Base-by-base conservation (phyloP, 805 yeast species). In the Blastobotrys attinorum region DNA sequence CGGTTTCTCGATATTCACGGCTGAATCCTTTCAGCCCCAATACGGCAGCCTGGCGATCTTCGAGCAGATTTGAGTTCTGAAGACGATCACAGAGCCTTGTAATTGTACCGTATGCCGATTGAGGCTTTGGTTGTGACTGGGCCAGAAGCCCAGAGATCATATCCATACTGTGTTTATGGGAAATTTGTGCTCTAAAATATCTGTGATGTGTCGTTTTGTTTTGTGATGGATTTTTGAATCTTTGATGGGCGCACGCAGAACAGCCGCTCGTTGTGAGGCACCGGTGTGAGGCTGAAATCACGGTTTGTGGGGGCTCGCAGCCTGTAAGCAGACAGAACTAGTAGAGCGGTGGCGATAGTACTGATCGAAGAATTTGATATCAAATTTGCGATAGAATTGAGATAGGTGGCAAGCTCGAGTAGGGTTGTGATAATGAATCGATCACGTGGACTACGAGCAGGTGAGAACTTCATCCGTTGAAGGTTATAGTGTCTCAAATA, bases 1-100 rank as follows among this genome's bases (percentile, higher is more conserved):
- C 97, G 2, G 81, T 70, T 62, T 92, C 99, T 48, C 98, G 69
- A 60, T 82, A 87, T 54, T 87, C 86, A 44, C 97, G 72, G 47
- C 94, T 78, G 60, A 87, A 88, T 34, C 94, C 84, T 58, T 90
- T 89, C 49, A 92, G 68, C 0, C 95, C 90, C 31, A 90, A 70
- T 3, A 90, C 84, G 0, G 97, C 97, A 1, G 96, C 90, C 43
- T 95, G 69, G 49, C 97, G 71, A 63, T 92, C 98, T 22, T 83
- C 78, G 2, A 92, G 71, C 49, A 84, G 63, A 0, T 83, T 81
- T 3, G 97, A 81, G 64, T 92, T 87, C 36, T 79, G 76, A 44
- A 90, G 73, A 34, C 97, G 70, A 59, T 94, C 96, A 53, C 96
- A 85, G 36, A 92, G 69, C 3, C 92, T 86, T 4, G 90, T 78